Conservation (phyloP, 2,329 filamentous ascomycete genomes). For the Didymella sp. region DNA sequence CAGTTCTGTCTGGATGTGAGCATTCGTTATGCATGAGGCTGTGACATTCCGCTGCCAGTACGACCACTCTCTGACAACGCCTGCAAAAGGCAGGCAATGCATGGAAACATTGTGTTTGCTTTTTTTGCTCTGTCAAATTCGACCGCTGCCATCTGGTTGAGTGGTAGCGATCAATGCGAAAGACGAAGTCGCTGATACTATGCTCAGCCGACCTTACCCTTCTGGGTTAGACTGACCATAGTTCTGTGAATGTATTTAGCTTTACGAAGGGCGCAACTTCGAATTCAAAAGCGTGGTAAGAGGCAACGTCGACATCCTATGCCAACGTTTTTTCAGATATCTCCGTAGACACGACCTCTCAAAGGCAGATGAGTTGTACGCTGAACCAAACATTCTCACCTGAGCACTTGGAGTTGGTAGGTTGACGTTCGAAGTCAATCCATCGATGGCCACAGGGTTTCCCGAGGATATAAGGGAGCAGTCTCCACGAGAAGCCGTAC, state of each 20-base stretch:
- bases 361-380: too few species aligned
- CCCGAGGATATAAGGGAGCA: too few species aligned
- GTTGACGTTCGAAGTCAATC: too few species aligned
- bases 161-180: too few species aligned
- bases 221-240: not conserved
- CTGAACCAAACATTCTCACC: too few species aligned
- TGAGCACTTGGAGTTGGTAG: too few species aligned
- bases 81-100: not conserved
- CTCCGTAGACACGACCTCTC: too few species aligned
- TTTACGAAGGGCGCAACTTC: not conserved
- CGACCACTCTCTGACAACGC: not conserved
- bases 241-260: not conserved
- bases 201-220: not conserved
- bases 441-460: too few species aligned
- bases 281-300: not conserved
- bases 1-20: not conserved
- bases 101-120: too few species aligned
- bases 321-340: not conserved
- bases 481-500: too few species aligned
- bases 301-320: not conserved
- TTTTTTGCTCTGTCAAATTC: too few species aligned
- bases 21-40: not conserved
- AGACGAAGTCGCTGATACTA: not conserved
- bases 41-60: not conserved
- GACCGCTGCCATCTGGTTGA: too few species aligned